phyloP scores from a whole-genome alignment of 495 filamentous ascomycete species.

The Penicillium cinerascens region DNA sequence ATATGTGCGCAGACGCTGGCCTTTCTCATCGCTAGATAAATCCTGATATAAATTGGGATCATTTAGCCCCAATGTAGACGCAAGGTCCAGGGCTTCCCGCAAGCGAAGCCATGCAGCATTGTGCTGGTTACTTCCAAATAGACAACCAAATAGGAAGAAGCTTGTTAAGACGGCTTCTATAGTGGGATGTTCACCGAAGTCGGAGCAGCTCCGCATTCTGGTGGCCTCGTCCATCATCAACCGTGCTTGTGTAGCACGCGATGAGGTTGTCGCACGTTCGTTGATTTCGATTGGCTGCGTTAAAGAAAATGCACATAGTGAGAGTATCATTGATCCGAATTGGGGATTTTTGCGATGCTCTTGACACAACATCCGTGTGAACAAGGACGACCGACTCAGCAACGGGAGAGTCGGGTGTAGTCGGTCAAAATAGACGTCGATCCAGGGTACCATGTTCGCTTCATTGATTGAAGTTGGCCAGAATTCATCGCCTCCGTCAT shows the following conservation, averaged over 20 bases:
- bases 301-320: conserved; percentile 79
- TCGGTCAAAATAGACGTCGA: conserved; percentile 80
- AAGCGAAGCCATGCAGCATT: conserved; percentile 58
- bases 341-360: conserved; percentile 67
- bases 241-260: conserved; percentile 50
- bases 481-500: conserved; percentile 13
- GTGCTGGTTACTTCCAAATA: conserved; percentile 62
- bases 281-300: conserved; percentile 70
- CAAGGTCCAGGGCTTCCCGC: conserved; percentile 56
- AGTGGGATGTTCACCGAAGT: conserved; percentile 71
- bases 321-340: conserved; percentile 61
- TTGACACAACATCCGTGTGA: conserved; percentile 56
- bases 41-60: conserved; percentile 49
- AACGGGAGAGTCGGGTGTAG: conserved; percentile 81
- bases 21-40: conserved; percentile 44
- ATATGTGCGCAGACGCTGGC: conserved; percentile 43
- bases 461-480: conserved; percentile 41
- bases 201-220: conserved; percentile 68
- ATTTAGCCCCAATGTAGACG: conserved; percentile 56
- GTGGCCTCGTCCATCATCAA: conserved; percentile 72
- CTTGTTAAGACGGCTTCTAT: conserved; percentile 69
- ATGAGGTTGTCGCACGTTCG: conserved; percentile 38
- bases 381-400: conserved; percentile 60
- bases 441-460: conserved; percentile 51
- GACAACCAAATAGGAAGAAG: conserved; percentile 75